Conservation (phyloP, 2,329 filamentous ascomycete genomes). For the Coniochaeta pulveracea region DNA sequence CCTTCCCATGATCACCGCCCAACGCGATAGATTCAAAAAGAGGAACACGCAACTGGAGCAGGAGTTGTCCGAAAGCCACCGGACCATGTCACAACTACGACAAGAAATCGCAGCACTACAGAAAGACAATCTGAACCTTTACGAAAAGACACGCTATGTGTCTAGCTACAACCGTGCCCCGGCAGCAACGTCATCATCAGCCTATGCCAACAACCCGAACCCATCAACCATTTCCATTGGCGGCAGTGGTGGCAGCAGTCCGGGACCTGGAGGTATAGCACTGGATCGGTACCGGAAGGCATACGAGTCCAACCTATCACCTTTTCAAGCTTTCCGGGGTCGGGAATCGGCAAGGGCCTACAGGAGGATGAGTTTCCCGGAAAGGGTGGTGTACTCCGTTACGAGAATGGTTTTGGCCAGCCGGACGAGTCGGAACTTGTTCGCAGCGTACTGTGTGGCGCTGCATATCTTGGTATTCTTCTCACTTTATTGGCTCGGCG, state of each 20-base stretch:
- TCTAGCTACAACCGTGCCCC: slow-evolving; percentile 78
- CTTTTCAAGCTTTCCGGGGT: slow-evolving; percentile 92
- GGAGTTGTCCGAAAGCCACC: slow-evolving; percentile 76
- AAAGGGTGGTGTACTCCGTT: slow-evolving; percentile 80
- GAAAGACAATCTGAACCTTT: slow-evolving; percentile 89
- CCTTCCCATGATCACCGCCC: slow-evolving; percentile 94
- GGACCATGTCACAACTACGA: slow-evolving; percentile 71
- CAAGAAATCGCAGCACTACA: slow-evolving; percentile 88
- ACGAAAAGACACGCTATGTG: slow-evolving; percentile 95
- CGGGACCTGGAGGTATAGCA: slow-evolving; percentile 54
- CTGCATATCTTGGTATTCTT: slow-evolving; percentile 82
- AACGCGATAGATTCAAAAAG: slow-evolving; percentile 96
- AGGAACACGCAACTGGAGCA: slow-evolving; percentile 84
- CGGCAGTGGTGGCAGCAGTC: slow-evolving; percentile 36
- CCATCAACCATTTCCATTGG: slow-evolving; percentile 56
- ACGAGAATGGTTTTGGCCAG: slow-evolving; percentile 87
- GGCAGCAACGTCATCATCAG: slow-evolving; percentile 36
- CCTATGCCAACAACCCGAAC: slow-evolving; percentile 64
- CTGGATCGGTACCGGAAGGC: slow-evolving; percentile 81
- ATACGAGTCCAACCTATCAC: slow-evolving; percentile 91
- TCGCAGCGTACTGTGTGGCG: slow-evolving; percentile 82
- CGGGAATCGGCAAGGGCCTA: slow-evolving; percentile 84
- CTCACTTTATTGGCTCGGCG: slow-evolving; percentile 76
- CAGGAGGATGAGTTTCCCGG: slow-evolving; percentile 84
- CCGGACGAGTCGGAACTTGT: slow-evolving; percentile 81